Conservation (phyloP, 306 rosid species). For the Medicago ruthenica region DNA sequence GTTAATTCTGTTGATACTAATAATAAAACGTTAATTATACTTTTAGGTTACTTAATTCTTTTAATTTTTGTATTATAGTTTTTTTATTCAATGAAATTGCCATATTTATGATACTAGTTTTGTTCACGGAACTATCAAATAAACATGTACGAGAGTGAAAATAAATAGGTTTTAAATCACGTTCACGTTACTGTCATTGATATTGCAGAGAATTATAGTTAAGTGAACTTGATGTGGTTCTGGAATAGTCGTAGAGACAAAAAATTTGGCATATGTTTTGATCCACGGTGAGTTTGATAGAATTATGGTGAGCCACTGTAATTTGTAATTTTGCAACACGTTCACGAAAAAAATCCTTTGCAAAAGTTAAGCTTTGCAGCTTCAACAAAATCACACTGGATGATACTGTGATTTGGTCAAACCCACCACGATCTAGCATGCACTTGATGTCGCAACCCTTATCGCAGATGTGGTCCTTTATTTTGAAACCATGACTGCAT, state of each 20-base stretch:
- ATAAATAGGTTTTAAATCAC: neutral
- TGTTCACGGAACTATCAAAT: slow-evolving; percentile 12
- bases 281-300: too few species aligned
- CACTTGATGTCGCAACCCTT: too few species aligned
- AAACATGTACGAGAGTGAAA: neutral
- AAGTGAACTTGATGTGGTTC: neutral
- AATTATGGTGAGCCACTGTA: too few species aligned
- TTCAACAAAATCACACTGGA: too few species aligned
- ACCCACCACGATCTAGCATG: too few species aligned
- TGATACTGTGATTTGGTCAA: too few species aligned
- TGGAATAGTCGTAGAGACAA: neutral
- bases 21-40: neutral
- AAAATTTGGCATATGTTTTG: neutral
- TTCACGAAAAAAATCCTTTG: too few species aligned
- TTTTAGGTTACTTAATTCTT: slow-evolving; percentile 19
- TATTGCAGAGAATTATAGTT: neutral
- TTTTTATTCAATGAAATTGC: neutral
- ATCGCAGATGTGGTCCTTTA: too few species aligned
- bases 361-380: too few species aligned
- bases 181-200: too few species aligned
- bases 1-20: slow-evolving; percentile 1
- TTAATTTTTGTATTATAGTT: neutral
- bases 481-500: too few species aligned
- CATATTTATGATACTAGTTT: slow-evolving; percentile 10
- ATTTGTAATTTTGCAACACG: too few species aligned